These are phyloP conservation scores for Moricandia arvensis DNA, from an alignment of 345 rosid genomes.

Conservation along the genomic window DNA sequence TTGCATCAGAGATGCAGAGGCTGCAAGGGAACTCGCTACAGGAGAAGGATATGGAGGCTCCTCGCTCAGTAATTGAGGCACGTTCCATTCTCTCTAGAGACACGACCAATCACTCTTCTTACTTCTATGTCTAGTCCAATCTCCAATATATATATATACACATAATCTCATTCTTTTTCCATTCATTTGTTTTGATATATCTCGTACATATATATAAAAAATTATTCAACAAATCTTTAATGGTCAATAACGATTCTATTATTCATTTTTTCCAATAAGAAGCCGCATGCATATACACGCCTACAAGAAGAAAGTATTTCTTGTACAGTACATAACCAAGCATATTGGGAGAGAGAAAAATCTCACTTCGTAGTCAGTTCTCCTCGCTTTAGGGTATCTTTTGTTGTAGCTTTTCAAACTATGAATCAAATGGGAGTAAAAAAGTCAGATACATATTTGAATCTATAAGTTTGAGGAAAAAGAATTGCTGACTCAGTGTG, in stretches of 20 bases:
- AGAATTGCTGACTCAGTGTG: background rate
- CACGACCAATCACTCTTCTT: slow-evolving; percentile 59
- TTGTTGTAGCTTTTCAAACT: background rate
- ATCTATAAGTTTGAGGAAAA: background rate
- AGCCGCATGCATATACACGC: too few relatives aligned
- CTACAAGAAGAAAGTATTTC: too few relatives aligned
- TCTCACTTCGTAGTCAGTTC: background rate
- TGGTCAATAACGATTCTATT: background rate
- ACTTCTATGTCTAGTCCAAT: slow-evolving; percentile 57
- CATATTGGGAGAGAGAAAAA: too few relatives aligned
- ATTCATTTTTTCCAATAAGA: too few relatives aligned
- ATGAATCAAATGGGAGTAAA: background rate
- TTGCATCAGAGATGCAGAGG: slow-evolving; percentile 94
- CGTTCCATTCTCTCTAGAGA: slow-evolving; percentile 95
- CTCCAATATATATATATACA: background rate
- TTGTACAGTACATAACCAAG: too few relatives aligned
- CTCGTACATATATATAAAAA: slow-evolving; percentile 8
- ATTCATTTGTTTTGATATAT: slow-evolving; percentile 24
- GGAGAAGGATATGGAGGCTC: slow-evolving; percentile 87
- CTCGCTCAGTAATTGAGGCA: slow-evolving; percentile 90
- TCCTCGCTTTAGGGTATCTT: background rate
- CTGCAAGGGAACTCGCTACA: slow-evolving; percentile 80
- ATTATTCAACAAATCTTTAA: background rate
- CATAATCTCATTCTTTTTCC: background rate
- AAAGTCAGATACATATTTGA: background rate